phyloP scores from a whole-genome alignment of 2,329 filamentous ascomycete species.

The Fusarium sp. region DNA sequence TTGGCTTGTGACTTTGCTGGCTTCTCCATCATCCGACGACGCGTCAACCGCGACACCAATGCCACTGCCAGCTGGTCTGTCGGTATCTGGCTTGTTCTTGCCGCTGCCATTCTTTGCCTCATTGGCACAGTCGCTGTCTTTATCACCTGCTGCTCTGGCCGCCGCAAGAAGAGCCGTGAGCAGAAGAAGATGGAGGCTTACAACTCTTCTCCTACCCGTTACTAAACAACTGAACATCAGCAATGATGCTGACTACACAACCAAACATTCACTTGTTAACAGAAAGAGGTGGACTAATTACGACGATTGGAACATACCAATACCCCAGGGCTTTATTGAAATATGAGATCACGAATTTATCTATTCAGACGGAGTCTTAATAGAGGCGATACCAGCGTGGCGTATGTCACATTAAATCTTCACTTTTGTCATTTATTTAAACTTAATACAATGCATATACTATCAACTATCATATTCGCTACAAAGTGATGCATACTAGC shows the following conservation, averaged over 20 bases:
- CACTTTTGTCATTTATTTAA: conserved; percentile 9
- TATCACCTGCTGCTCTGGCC: conserved; percentile 69
- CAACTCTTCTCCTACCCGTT: conserved; percentile 34
- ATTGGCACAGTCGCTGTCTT: conserved; percentile 68
- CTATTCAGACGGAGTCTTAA: conserved; percentile 6
- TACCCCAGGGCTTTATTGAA: conserved; percentile 10
- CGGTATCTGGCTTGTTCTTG: conserved; percentile 70
- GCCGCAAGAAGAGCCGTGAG: conserved; percentile 51
- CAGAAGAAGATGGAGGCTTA: conserved; percentile 47
- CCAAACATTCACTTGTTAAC: neutral
- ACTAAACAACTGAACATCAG: conserved; percentile 10
- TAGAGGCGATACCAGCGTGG: conserved; percentile 21
- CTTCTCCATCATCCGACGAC: conserved; percentile 64
- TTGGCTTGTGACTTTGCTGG: conserved; percentile 67
- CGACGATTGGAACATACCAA: conserved; percentile 19
- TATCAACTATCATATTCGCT: neutral
- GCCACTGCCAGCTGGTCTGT: conserved; percentile 62
- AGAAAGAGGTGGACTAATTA: conserved; percentile 21
- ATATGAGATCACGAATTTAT: conserved; percentile 35
- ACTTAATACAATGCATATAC: conserved; percentile 8
- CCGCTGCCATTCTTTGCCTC: conserved; percentile 65
- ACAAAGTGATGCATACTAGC: neutral
- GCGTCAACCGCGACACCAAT: conserved; percentile 61
- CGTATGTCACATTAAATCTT: neutral
- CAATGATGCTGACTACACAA: neutral